A percentile compares a stretch with the other conserved stretches of the same genome.
phyloP scores from a whole-genome alignment of 1,139 yeast genomes.

The Citeromyces hawaiiensis region DNA sequence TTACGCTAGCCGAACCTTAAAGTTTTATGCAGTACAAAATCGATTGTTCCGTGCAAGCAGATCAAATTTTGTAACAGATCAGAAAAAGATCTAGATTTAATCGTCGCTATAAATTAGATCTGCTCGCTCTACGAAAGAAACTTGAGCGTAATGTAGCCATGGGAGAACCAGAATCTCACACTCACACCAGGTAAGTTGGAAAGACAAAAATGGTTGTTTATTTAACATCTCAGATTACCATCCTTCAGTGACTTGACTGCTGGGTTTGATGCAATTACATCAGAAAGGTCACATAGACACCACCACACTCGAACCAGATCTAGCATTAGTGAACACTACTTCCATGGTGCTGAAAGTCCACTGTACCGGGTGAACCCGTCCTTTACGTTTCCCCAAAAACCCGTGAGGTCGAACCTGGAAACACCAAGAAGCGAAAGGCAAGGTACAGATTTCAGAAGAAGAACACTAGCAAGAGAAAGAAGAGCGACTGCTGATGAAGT shows the following conservation, averaged over 20 bases:
- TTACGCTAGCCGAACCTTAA: neutral
- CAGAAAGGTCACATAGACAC: neutral
- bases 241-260: slow-evolving; percentile 1
- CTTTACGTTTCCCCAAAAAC: neutral
- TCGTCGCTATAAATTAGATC: neutral
- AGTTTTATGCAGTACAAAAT: neutral
- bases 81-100: neutral
- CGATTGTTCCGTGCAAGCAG: neutral
- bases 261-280: neutral
- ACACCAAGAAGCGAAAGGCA: neutral
- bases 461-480: neutral
- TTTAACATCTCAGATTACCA: neutral
- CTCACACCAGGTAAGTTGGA: neutral
- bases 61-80: neutral
- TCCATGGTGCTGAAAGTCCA: neutral
- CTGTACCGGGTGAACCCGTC: neutral
- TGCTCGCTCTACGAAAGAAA: neutral
- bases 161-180: neutral
- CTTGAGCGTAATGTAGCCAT: neutral
- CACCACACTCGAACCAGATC: neutral
- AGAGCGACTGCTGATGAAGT: neutral
- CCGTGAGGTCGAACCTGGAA: neutral
- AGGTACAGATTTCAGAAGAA: neutral
- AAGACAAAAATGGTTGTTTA: neutral
- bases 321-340: neutral